These are phyloP conservation scores for Tilletiopsis washingtonensis DNA, from an alignment of 1,284 basidiomycete species.

Conservation along the genomic window DNA sequence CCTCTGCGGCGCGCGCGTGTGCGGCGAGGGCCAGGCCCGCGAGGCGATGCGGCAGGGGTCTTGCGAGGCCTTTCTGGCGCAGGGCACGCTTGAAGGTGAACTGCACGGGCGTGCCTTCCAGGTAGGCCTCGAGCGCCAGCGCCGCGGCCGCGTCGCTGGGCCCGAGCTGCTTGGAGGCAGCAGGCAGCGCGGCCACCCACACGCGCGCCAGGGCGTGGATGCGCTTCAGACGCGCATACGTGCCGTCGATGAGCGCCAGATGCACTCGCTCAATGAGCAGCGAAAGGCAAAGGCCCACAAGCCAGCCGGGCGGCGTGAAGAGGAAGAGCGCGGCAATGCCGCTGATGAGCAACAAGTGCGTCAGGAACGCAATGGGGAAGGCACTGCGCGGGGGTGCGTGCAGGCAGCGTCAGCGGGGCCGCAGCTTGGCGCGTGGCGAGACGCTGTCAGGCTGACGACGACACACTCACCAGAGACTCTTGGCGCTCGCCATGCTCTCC, in stretches of 20 bases:
- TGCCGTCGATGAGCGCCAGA: constrained; percentile 6
- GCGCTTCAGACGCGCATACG: constrained; percentile 5
- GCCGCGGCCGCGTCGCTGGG: not conserved
- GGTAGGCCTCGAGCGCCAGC: not conserved
- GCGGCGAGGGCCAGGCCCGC: not conserved
- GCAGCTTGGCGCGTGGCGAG: not conserved
- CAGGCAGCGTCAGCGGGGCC: no score
- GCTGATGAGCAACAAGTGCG: constrained; percentile 5
- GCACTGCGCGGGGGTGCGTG: not conserved
- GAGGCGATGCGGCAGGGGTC: not conserved
- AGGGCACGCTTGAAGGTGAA: not conserved
- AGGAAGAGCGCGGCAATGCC: constrained; percentile 7
- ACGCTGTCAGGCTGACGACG: not conserved
- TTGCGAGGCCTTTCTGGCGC: not conserved
- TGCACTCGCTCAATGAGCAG: constrained; percentile 3
- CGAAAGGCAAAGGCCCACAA: constrained; percentile 4
- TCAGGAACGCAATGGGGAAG: constrained; percentile 8
- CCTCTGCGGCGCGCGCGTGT: not conserved
- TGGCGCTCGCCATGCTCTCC: constrained; percentile 18
- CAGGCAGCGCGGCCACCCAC: not conserved
- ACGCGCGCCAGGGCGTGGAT: not conserved
- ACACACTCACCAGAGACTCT: constrained; percentile 8
- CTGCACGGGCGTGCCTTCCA: not conserved
- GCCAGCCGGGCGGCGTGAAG: constrained; percentile 12
- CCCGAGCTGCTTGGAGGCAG: not conserved